A percentile compares a stretch with the other conserved stretches of the same genome.
These are phyloP conservation scores for Magnolia kwangsiensis DNA, from an alignment of 164 flowering plant species.

Conservation along the genomic window DNA sequence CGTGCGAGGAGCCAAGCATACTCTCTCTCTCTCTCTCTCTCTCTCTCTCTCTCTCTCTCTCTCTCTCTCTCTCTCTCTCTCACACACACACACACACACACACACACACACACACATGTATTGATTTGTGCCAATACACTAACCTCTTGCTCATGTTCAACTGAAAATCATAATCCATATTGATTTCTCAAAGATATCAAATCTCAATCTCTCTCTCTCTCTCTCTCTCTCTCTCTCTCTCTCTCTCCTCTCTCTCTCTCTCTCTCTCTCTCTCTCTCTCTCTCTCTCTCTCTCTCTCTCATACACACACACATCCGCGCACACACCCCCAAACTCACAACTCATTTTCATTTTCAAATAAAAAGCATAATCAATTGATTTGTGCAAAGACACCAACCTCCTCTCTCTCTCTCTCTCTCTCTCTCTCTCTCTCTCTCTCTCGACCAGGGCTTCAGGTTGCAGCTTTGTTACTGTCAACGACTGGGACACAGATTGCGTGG, in stretches of 20 bases:
- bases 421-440: not conserved
- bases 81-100: not conserved
- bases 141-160: too few relatives aligned
- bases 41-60: slow-evolving; percentile 8
- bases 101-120: not conserved
- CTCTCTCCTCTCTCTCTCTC: too few relatives aligned
- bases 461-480: not conserved
- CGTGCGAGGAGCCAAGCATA: slow-evolving; percentile 54
- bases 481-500: not conserved
- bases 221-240: too few relatives aligned
- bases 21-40: slow-evolving; percentile 22
- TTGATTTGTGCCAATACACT: too few relatives aligned
- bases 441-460: not conserved
- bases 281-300: not conserved
- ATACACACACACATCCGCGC: not conserved
- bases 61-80: not conserved
- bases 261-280: too few relatives aligned
- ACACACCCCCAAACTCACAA: not conserved
- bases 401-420: too few relatives aligned
- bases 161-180: not conserved
- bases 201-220: too few relatives aligned
- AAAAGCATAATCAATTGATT: too few relatives aligned
- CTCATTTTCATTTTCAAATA: not conserved
- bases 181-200: too few relatives aligned
- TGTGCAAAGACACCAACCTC: not conserved